These are phyloP conservation scores for Fusarium sp. DNA, from an alignment of 2,329 filamentous ascomycete genomes.

Conservation along the genomic window DNA sequence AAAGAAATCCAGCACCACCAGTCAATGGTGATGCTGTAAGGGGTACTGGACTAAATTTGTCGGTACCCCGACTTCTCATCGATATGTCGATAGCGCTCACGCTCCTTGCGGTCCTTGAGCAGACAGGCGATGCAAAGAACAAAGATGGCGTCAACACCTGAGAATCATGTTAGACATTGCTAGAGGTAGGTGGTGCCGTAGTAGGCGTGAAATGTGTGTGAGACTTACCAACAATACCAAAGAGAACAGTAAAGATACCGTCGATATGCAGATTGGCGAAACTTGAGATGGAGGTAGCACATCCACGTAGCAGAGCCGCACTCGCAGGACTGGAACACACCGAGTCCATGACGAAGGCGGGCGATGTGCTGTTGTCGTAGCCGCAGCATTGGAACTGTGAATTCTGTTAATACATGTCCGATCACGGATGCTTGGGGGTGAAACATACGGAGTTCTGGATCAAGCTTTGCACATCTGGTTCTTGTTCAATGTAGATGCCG, in stretches of 20 bases:
- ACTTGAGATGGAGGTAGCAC: constrained; percentile 74
- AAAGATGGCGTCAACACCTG: constrained; percentile 74
- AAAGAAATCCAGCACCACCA: constrained; percentile 6
- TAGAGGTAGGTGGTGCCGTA: not conserved
- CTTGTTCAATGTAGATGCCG: constrained; percentile 71
- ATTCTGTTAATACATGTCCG: not conserved
- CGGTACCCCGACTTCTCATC: constrained; percentile 79
- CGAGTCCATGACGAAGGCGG: constrained; percentile 77
- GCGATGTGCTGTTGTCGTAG: constrained; percentile 78
- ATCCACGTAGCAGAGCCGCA: constrained; percentile 78
- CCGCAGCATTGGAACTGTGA: constrained; percentile 83
- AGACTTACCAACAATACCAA: constrained; percentile 78
- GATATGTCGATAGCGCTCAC: constrained; percentile 82
- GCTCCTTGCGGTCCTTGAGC: constrained; percentile 84
- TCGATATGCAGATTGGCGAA: constrained; percentile 81
- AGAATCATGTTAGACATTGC: constrained; percentile 8
- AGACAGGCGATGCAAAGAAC: constrained; percentile 80
- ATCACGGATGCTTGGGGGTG: not conserved
- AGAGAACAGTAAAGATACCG: constrained; percentile 81
- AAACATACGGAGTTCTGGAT: constrained; percentile 75
- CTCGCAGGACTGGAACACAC: constrained; percentile 78
- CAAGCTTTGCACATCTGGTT: constrained; percentile 71
- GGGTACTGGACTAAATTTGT: constrained; percentile 56
- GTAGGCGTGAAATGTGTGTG: not conserved
- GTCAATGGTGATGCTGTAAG: constrained; percentile 14